A percentile compares a stretch with the other conserved stretches of the same genome.
Evolutionary conservation across 306 rosid species (phyloP).

Genomic region (Quercus alba): DNA sequence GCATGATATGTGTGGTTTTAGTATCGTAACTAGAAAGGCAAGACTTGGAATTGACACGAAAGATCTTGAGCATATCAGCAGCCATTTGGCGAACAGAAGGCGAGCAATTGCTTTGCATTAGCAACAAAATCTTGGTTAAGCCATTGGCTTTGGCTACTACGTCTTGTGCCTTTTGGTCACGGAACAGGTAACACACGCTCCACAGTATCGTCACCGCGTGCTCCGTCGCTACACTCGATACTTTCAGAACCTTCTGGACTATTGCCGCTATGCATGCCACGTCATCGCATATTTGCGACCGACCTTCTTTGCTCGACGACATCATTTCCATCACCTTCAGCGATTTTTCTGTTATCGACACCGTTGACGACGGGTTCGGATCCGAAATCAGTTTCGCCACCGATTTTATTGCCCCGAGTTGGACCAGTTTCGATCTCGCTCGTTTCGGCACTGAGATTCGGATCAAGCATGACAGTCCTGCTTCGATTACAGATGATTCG

Average conservation of each 20-base stretch:
- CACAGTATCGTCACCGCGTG: slow-evolving; percentile 82
- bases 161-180: slow-evolving; percentile 67
- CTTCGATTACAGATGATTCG: slow-evolving; percentile 48
- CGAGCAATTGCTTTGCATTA: slow-evolving; percentile 92
- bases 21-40: slow-evolving; percentile 73
- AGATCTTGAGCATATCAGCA: slow-evolving; percentile 73
- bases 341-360: slow-evolving; percentile 48
- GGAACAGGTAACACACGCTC: slow-evolving; percentile 76
- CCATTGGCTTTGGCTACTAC: slow-evolving; percentile 73
- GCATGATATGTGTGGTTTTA: slow-evolving; percentile 90
- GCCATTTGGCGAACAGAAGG: slow-evolving; percentile 71
- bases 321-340: slow-evolving; percentile 65
- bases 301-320: slow-evolving; percentile 79
- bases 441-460: slow-evolving; percentile 54
- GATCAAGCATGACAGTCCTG: slow-evolving; percentile 50
- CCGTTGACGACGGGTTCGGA: slow-evolving; percentile 24
- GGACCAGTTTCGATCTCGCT: slow-evolving; percentile 43
- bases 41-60: slow-evolving; percentile 64
- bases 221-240: slow-evolving; percentile 70
- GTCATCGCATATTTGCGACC: slow-evolving; percentile 60
- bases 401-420: slow-evolving; percentile 48
- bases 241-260: slow-evolving; percentile 64
- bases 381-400: slow-evolving; percentile 41
- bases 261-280: slow-evolving; percentile 51
- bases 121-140: slow-evolving; percentile 68